Base-by-base conservation (phyloP, 768 basidiomycete genomes). In the Lactarius vividus region DNA sequence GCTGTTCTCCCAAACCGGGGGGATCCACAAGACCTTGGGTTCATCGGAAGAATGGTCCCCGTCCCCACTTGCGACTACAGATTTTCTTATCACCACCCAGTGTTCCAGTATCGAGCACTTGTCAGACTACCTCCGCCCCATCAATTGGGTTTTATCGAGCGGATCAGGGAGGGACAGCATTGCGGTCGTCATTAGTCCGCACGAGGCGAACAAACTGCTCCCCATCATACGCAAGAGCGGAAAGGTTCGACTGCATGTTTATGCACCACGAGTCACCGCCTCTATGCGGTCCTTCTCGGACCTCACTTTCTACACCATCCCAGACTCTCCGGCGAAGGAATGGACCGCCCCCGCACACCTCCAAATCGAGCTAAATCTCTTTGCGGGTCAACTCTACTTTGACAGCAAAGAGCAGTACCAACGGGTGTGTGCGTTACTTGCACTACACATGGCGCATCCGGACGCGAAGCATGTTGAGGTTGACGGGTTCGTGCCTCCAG, bases 91-190 rank as follows among this genome's bases (percentile, higher is more conserved):
- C 49, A 49, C 49, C 13, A 49, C 49, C 3, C n/a, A 10, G 37
- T 11, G 4, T 5, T 28, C 55, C 55, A 20, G 16, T 33, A 1
- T 56, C 31, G 3, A 0, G 5, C 0, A 10, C 29, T 8, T 69
- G 10, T 56, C 40, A 1, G 68, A 69, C 28, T 67, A 69, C 29
- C 57, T 67, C 9, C 66, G 66, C 11, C 66, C 65, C 3, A 20
- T 67, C 40, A 58, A 58, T 20, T 67, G 66, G 66, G 46, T 49
- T 26, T 6, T 49, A 26, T 49, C 49, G 4, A 49, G 49, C n/a
- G 49, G 49, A 26, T 26, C 4, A 18, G 65, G 53, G 57, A 62
- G 44, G 52, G 4, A 26, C 2, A 49, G 40, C 13, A 9, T 26
- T 1, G 49, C 23, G 5, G 26, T 49, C 23, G 49, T 49, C 49